Conservation (phyloP, 768 basidiomycete genomes). For the Gelatoporia subvermispora region DNA sequence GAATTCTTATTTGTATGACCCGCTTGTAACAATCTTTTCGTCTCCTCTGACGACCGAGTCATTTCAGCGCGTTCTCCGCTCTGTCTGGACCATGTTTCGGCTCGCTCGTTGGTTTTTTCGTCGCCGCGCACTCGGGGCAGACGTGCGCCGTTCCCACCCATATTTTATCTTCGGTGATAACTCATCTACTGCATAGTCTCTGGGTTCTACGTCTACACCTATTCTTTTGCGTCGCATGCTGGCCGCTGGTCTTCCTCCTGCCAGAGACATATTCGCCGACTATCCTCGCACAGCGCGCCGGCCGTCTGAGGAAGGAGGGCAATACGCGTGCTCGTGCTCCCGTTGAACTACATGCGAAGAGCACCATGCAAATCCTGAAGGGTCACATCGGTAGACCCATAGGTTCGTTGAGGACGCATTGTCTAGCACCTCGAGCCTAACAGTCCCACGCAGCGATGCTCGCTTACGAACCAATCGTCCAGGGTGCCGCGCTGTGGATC, state of each 20-base stretch:
- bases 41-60: not conserved
- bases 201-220: slow-evolving; percentile 20
- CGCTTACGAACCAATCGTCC: slow-evolving; percentile 14
- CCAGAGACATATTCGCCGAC: slow-evolving; percentile 19
- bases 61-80: slow-evolving; percentile 10
- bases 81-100: slow-evolving; percentile 17
- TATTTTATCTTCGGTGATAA: not conserved
- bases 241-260: slow-evolving; percentile 15
- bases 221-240: slow-evolving; percentile 10
- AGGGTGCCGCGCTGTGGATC: slow-evolving; percentile 17
- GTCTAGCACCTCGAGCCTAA: not conserved
- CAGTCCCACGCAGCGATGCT: slow-evolving; percentile 14
- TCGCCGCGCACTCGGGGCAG: slow-evolving; percentile 10
- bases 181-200: slow-evolving; percentile 4
- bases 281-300: slow-evolving; percentile 13
- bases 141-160: slow-evolving; percentile 3
- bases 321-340: slow-evolving; percentile 9
- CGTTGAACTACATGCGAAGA: slow-evolving; percentile 14
- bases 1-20: not conserved
- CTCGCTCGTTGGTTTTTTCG: slow-evolving; percentile 18
- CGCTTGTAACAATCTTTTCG: slow-evolving; percentile 3
- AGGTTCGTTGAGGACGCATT: slow-evolving; percentile 3
- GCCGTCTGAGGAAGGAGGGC: slow-evolving; percentile 9
- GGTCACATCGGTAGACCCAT: slow-evolving; percentile 12
- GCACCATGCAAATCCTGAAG: slow-evolving; percentile 7